Conservation (phyloP, 2,329 filamentous ascomycete species). For the Amesomyces nigricolor region DNA sequence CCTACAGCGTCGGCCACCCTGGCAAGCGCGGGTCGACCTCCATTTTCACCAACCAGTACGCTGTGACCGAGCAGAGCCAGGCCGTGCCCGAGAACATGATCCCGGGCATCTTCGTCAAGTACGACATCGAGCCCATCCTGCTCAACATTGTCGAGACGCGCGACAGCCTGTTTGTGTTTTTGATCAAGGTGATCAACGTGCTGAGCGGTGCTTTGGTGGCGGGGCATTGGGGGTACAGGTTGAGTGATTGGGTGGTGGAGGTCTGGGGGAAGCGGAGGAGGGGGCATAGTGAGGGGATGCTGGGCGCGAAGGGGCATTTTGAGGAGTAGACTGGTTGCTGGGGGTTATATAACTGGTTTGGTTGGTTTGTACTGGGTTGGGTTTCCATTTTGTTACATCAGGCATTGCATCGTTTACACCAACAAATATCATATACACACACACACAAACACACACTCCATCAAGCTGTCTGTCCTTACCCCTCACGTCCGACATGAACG, state of each 20-base stretch:
- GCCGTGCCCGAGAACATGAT: conserved; percentile 63
- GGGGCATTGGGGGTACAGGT: conserved; percentile 85
- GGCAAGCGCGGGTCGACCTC: conserved; percentile 43
- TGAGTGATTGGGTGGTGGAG: conserved; percentile 67
- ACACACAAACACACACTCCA: background rate
- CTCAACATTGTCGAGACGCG: conserved; percentile 79
- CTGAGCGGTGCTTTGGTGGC: conserved; percentile 86
- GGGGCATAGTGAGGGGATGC: conserved; percentile 43
- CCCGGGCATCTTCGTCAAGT: conserved; percentile 96
- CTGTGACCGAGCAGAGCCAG: conserved; percentile 82
- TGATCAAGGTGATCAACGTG: conserved; percentile 84
- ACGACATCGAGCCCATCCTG: conserved; percentile 94
- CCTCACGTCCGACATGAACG: background rate
- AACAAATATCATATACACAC: background rate
- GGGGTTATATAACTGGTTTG: background rate
- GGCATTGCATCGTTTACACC: background rate
- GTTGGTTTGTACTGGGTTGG: background rate
- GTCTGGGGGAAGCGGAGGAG: conserved; percentile 45
- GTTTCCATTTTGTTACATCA: background rate
- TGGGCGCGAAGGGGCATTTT: conserved; percentile 40
- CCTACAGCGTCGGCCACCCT: conserved; percentile 64
- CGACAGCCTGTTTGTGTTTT: conserved; percentile 65
- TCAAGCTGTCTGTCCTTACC: background rate
- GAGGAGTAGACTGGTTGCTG: background rate
- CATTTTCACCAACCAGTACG: conserved; percentile 95